Base-by-base conservation (phyloP, 2,329 filamentous ascomycete genomes). In the Cadophora sp. region DNA sequence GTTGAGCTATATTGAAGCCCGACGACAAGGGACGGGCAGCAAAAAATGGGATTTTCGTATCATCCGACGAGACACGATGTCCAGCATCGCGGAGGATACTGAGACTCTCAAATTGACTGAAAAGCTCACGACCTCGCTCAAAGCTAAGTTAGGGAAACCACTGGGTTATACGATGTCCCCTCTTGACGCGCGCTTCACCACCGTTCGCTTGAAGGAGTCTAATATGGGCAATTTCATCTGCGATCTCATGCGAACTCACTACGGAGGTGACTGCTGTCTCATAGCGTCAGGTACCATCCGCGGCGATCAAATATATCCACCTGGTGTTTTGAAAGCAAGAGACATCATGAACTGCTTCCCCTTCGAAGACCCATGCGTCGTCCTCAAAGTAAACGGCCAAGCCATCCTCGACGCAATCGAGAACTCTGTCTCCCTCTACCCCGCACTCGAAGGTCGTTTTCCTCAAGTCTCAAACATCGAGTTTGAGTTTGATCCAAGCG, bases 291-390 rank as follows among this genome's bases (percentile, higher is more conserved):
- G 66, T 16, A 68, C 66, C 11, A 68, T 68, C 30, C 63, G 66
- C 30, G 66, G 66, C 16, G 66, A 68, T 33, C 66, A 68, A 18
- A 68, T 68, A 13, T 68, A 68, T 24, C 66, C 66, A 20, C 66
- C 66, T 36, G 66, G 66, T 2, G 39, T 68, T 3, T 58, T 68
- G 11, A 68, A 65, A 51, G 48, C 65, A 16, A 62, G 30, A 36
- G 66, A 68, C 36, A 62, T 68, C n/a, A 68, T 68, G 66, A 68
- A 68, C 14, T 68, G 64, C 47, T 68, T 68, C 41, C 66, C 66
- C 11, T 68, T 68, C 24, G 66, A 68, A 41, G 66, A 68, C 36
- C 66, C 66, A 0, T 68, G 66, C 33, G 66, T 68, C 5, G 66
- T 68, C 1, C 62, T 68, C 56, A 68, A 68, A 59, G 66, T 68